Percentiles rank a stretch among this genome's conserved stretches.
These are phyloP conservation scores for Neofusicoccum parvum DNA, from an alignment of 2,329 filamentous ascomycete species.

Conservation along the genomic window DNA sequence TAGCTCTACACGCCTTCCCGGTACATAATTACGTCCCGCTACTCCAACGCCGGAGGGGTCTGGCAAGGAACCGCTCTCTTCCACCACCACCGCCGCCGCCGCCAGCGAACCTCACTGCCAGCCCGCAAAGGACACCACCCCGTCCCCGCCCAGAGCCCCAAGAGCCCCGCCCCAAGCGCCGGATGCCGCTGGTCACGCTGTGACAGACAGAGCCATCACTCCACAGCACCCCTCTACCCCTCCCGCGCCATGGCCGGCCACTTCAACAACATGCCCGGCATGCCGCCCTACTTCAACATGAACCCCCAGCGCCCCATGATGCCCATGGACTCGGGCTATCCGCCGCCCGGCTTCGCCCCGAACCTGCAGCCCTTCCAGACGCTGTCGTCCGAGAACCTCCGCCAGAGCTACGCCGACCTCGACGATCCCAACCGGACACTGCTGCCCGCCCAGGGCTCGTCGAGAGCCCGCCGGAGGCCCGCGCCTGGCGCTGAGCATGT, in stretches of 20 bases:
- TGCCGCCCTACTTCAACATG: constrained; percentile 36
- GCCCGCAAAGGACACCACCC: too few relatives aligned
- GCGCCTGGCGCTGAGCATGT: constrained; percentile 63
- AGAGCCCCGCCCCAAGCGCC: neutral
- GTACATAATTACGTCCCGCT: constrained; percentile 21
- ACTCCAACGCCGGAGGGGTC: constrained; percentile 15
- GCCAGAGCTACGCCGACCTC: constrained; percentile 38
- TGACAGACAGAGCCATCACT: neutral
- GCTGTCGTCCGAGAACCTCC: constrained; percentile 37
- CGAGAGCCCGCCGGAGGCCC: constrained; percentile 33
- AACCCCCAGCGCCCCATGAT: constrained; percentile 36
- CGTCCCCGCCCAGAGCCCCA: neutral
- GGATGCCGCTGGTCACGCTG: constrained; percentile 9
- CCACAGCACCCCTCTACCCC: constrained; percentile 22
- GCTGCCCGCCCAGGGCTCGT: constrained; percentile 28
- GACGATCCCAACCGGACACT: constrained; percentile 33
- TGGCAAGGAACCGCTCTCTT: constrained; percentile 18
- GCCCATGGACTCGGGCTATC: constrained; percentile 31
- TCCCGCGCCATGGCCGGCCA: constrained; percentile 40
- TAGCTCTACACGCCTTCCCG: constrained; percentile 21
- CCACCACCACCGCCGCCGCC: constrained; percentile 25
- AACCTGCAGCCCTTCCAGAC: constrained; percentile 29
- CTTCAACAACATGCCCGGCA: constrained; percentile 36
- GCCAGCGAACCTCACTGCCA: constrained; percentile 29
- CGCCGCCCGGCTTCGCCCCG: constrained; percentile 33